These are phyloP conservation scores for Peronospora farinosa DNA, from an alignment of 352 stramenopile genomes.

Conservation along the genomic window DNA sequence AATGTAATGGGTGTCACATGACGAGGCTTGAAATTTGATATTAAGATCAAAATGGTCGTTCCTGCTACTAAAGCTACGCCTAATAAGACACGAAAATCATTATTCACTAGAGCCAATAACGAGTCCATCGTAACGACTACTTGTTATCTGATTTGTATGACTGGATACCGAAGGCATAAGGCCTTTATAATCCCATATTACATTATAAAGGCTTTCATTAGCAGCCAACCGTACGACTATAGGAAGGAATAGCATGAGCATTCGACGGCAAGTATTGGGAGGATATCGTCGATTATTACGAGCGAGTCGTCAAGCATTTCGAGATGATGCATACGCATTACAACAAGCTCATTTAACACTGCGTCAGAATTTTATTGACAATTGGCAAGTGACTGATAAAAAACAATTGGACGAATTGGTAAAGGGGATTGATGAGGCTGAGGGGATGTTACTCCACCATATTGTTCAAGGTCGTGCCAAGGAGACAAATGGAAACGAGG, in stretches of 20 bases:
- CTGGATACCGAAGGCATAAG: too few species aligned
- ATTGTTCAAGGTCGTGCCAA: conserved; percentile 77
- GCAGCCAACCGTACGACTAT: too few species aligned
- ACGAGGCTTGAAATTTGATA: conserved; percentile 41
- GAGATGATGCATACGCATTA: conserved; percentile 57
- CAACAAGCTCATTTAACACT: conserved; percentile 49
- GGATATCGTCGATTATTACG: conserved; percentile 74
- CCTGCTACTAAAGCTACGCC: conserved; percentile 43
- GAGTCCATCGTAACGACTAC: conserved; percentile 34
- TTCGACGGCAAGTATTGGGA: conserved; percentile 53
- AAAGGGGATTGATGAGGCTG: conserved; percentile 73
- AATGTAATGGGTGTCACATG: conserved; percentile 43
- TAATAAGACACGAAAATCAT: conserved; percentile 43
- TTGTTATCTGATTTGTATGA: too few species aligned
- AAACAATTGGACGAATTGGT: conserved; percentile 51
- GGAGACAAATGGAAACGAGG: conserved; percentile 21
- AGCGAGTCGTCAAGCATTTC: conserved; percentile 68
- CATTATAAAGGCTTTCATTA: too few species aligned
- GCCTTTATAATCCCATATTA: too few species aligned
- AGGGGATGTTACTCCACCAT: conserved; percentile 80
- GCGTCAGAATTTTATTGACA: conserved; percentile 63
- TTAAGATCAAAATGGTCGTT: conserved; percentile 38
- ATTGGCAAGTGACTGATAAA: conserved; percentile 51
- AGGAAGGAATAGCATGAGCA: conserved; percentile 31
- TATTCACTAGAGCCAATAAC: conserved; percentile 33